Evolutionary conservation across 306 rosid genomes (phyloP), one percentile per base, ranked within the genome.

Genomic region (Glycyrrhiza uralensis): DNA sequence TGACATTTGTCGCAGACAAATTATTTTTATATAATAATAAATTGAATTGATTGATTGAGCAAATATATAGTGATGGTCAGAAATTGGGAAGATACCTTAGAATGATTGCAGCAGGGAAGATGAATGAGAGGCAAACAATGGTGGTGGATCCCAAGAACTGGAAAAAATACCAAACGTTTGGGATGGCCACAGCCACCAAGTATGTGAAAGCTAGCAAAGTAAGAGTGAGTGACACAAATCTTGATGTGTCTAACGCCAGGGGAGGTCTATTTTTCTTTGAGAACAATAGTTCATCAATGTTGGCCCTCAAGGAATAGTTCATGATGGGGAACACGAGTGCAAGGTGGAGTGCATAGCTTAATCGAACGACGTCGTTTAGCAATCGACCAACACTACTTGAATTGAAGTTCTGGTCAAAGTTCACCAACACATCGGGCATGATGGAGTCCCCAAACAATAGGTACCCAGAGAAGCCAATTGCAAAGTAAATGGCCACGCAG

Each of bases 61-160:
- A 41, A 49, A 41, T 12, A 39, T 0, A 19, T 11, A 11, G 26
- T 7, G 13, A 45, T 8, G 32, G 0, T 26, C 5, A 14, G 4
- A 63, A 44, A 54, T 54, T 44, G 24, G 0, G 2, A 39, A 3
- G 2, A 52, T 80, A 88, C 90, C 90, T 84, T 60, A 86, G 76
- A 82, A 75, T 66, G 14, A 85, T 64, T 5, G 84, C 77, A 1
- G 86, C 84, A 13, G 94, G 94, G 80, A 88, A 75, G 22, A 86
- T 62, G 72, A 86, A 88, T 2, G 89, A 69, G 74, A 76, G 59
- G 78, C 58, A 77, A 61, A 78, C 89, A 28, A 82, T 15, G 55
- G 94, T 88, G 5, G 90, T 88, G 29, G 90, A 86, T 36, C 89
- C 87, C 87, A 86, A 60, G 47, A 88, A 78, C 79, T 88, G 90